Evolutionary conservation across 164 flowering plant species (phyloP).

Genomic region (Tinospora cordifolia): DNA sequence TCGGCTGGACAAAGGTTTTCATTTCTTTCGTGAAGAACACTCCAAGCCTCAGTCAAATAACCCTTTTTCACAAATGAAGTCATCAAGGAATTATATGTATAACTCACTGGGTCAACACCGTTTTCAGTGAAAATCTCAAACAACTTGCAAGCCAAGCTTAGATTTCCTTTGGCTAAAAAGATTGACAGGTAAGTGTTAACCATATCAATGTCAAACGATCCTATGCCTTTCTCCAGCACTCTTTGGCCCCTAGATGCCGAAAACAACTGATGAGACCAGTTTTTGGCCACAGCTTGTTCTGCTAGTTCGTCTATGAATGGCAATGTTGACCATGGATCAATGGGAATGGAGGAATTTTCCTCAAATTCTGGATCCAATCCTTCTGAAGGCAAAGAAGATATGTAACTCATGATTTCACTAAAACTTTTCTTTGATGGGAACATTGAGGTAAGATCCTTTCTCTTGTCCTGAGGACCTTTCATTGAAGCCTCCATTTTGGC

Average conservation of each 20-base stretch:
- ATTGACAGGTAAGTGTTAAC: conserved; percentile 80
- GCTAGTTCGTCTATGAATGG: conserved; percentile 76
- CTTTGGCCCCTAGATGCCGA: conserved; percentile 43
- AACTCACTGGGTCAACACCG: conserved; percentile 54
- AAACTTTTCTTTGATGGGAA: conserved; percentile 57
- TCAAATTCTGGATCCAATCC: conserved; percentile 13
- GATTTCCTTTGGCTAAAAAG: conserved; percentile 74
- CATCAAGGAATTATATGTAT: conserved; percentile 84
- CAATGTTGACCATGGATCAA: conserved; percentile 73
- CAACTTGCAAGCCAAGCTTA: conserved; percentile 86
- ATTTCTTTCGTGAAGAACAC: conserved; percentile 62
- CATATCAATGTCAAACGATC: conserved; percentile 80
- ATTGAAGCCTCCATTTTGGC: conserved; percentile 55
- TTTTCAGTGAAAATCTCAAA: conserved; percentile 78
- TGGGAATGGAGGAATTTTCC: conserved; percentile 8
- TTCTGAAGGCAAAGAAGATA: conserved; percentile 23
- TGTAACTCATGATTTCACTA: conserved; percentile 39
- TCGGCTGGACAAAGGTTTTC: conserved; percentile 74
- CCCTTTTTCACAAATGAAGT: conserved; percentile 91
- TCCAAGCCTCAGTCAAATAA: conserved; percentile 75
- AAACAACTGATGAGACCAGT: conserved; percentile 24
- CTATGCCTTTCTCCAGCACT: conserved; percentile 42
- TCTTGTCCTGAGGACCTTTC: conserved; percentile 39
- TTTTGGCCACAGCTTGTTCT: conserved; percentile 22
- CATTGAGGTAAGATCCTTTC: conserved; percentile 53